Evolutionary conservation across 2,329 filamentous ascomycete species (phyloP).

Genomic region (Aurifilum marmelostoma): DNA sequence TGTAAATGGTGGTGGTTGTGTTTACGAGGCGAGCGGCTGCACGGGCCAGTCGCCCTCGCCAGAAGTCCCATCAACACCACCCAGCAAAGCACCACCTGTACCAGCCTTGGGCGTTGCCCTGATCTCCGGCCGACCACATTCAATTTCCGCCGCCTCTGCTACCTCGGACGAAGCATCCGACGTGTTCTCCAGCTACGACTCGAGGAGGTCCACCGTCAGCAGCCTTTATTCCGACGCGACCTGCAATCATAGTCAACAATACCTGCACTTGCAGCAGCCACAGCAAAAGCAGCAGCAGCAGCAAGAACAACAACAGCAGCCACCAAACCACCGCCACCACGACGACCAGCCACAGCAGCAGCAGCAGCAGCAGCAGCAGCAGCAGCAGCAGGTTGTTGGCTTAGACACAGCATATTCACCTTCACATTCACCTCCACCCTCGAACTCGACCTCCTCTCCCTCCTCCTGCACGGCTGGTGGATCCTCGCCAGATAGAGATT

Average conservation of each 20-base stretch:
- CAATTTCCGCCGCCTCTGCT: slow-evolving; percentile 32
- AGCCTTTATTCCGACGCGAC: slow-evolving; percentile 33
- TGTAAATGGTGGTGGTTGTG: slow-evolving; percentile 1
- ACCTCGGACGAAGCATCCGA: slow-evolving; percentile 36
- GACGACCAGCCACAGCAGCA: slow-evolving; percentile 3
- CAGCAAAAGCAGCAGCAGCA: slow-evolving; percentile 18
- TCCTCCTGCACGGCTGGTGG: slow-evolving; percentile 28
- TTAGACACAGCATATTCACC: neutral
- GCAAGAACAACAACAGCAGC: slow-evolving; percentile 12
- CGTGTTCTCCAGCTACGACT: slow-evolving; percentile 35
- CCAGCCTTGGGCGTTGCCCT: slow-evolving; percentile 5
- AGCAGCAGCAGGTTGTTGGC: neutral
- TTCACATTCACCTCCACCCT: too few species aligned
- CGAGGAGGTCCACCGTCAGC: slow-evolving; percentile 38
- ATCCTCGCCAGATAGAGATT: slow-evolving; percentile 24
- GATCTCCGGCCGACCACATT: slow-evolving; percentile 15
- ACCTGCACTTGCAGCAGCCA: slow-evolving; percentile 21
- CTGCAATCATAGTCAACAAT: slow-evolving; percentile 21
- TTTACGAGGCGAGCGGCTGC: slow-evolving; percentile 5
- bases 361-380: too few species aligned
- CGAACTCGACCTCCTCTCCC: neutral
- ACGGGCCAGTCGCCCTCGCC: neutral
- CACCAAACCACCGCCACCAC: neutral
- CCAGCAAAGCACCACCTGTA: slow-evolving; percentile 17
- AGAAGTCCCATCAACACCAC: slow-evolving; percentile 16